Percentiles rank a stretch among this genome's conserved stretches.
These are phyloP conservation scores for Boletus rubropictus DNA, from an alignment of 768 basidiomycete genomes.

Conservation along the genomic window DNA sequence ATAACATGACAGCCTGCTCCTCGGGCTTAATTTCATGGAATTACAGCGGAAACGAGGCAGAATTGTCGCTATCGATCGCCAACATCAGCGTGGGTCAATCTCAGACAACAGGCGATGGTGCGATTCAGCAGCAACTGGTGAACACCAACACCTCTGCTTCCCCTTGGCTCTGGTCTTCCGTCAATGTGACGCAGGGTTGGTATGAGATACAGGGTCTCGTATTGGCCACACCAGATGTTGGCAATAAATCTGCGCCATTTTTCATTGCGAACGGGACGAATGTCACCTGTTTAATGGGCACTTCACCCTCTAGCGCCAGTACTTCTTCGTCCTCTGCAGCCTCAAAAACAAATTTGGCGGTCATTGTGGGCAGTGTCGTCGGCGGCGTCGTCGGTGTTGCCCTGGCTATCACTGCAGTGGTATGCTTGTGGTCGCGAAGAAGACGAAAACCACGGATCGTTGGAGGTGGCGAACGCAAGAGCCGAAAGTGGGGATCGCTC, in stretches of 20 bases:
- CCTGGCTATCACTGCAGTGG: conserved; percentile 29
- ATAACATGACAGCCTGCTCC: conserved; percentile 33
- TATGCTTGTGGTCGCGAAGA: conserved; percentile 27
- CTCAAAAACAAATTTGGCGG: conserved; percentile 33
- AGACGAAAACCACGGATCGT: conserved; percentile 11
- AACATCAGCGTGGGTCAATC: conserved; percentile 34
- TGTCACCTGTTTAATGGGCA: conserved; percentile 28
- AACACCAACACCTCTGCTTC: conserved; percentile 19
- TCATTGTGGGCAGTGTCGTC: conserved; percentile 49
- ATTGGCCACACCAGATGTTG: neutral
- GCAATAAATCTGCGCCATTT: conserved; percentile 28
- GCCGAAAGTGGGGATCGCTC: conserved; percentile 26
- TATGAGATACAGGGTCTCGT: conserved; percentile 34
- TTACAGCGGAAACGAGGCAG: conserved; percentile 31
- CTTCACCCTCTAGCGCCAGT: conserved; percentile 9
- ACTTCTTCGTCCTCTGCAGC: conserved; percentile 17
- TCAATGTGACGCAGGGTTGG: conserved; percentile 45
- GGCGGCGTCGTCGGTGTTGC: conserved; percentile 38
- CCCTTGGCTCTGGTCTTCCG: conserved; percentile 39
- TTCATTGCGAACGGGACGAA: conserved; percentile 35
- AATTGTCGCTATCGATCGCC: conserved; percentile 35
- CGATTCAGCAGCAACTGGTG: conserved; percentile 25
- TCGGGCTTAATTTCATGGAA: conserved; percentile 34
- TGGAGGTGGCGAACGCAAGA: conserved; percentile 26
- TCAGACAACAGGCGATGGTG: neutral